Base-by-base conservation (phyloP, 176 grass and related monocot genomes). In the Oryza meyeriana region DNA sequence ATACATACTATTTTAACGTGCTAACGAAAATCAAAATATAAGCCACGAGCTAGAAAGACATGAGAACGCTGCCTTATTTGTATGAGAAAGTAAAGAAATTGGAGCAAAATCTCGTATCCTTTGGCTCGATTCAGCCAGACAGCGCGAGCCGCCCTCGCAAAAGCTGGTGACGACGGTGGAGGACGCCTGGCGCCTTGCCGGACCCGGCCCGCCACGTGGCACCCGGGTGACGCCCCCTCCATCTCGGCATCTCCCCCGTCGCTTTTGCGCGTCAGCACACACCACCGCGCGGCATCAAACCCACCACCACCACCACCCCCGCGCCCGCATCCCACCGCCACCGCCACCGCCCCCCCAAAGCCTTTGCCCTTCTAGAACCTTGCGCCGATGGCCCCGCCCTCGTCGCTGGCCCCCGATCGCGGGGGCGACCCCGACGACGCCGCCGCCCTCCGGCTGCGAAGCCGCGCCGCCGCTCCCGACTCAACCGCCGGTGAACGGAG, bases 361-460 rank as follows among this genome's bases (percentile, higher is more conserved):
- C 20, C 22, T 25, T 39, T 2, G 30, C 50, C 68, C 67, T 65
- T 79, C 75, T 29, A 28, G 81, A 70, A 72, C 71, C 72, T 81
- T 18, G 33, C 1, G 13, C 14, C 83, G 5, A 89, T 85, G 83
- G 35, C 72, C 78, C 83, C 78, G 20, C 42, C 77, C 5, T 77
- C 82, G 22, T 65, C 64, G 64, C 10, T 89, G 50, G 10, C 50
- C 59, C 40, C 84, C 66, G 78, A 82, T 78, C 72, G 66, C 57
- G 47, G 47, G 0, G 32, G 52, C 40, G 85, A 33, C 47, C 44
- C 61, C 71, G 76, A 41, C 39, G 34, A 17, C 26, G 68, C 3
- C 57, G 69, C 69, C 45, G 6, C 64, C 55, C 72, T 81, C 65
- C 83, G 83, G 65, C 72, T 85, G 41, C 87, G 87, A 65, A 52